Evolutionary conservation across 176 grass and related monocot genomes (phyloP).

Genomic region (Leersia perrieri): DNA sequence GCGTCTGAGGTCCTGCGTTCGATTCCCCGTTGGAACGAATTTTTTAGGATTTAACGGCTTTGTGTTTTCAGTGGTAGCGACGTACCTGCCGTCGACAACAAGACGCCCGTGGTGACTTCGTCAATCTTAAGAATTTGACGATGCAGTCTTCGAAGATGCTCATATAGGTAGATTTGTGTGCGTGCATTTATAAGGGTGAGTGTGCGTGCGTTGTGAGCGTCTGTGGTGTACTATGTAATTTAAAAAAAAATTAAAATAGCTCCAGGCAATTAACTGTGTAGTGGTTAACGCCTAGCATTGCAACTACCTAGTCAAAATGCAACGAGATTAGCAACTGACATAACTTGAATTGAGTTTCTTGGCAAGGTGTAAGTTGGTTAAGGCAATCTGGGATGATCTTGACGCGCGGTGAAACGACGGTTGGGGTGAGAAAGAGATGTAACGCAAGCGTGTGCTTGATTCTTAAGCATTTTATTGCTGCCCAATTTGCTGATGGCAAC

Average conservation of each 20-base stretch:
- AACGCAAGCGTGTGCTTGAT: slow-evolving; percentile 22
- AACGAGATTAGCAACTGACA: neutral
- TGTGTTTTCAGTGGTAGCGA: too few relatives aligned
- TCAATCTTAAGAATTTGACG: too few relatives aligned
- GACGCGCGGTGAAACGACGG: slow-evolving; percentile 16
- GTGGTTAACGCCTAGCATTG: neutral
- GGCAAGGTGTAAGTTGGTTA: neutral
- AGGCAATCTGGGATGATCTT: neutral
- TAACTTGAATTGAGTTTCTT: neutral
- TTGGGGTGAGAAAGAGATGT: neutral
- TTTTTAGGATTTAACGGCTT: too few relatives aligned
- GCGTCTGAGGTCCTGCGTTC: too few relatives aligned
- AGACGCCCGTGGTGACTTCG: too few relatives aligned
- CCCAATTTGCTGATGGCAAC: slow-evolving; percentile 26
- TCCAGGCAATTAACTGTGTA: neutral
- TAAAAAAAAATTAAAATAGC: neutral
- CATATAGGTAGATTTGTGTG: too few relatives aligned
- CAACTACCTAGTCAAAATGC: neutral
- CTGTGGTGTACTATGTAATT: too few relatives aligned
- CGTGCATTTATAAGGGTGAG: too few relatives aligned
- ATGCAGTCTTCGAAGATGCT: too few relatives aligned
- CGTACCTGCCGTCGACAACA: too few relatives aligned
- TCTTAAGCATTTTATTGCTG: slow-evolving; percentile 33
- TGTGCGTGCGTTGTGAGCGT: too few relatives aligned
- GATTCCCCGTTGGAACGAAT: too few relatives aligned